These are phyloP conservation scores for Beauveria varroae DNA, from an alignment of 2,329 filamentous ascomycete genomes.

Conservation along the genomic window DNA sequence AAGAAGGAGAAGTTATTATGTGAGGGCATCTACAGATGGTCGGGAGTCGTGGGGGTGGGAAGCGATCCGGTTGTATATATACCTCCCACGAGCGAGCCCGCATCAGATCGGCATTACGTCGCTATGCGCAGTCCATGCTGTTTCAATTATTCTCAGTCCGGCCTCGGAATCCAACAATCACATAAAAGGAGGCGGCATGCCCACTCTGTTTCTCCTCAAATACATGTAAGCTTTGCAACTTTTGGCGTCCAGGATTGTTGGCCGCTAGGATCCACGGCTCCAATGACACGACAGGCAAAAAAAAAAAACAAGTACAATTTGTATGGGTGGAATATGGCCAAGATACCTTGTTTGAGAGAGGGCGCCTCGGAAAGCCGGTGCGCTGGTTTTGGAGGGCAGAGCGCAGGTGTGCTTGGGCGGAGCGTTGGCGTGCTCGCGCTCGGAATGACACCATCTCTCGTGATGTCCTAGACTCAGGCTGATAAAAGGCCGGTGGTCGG, in stretches of 20 bases:
- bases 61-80: slow-evolving; percentile 14
- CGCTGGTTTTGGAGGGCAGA: background rate
- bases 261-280: slow-evolving; percentile 2
- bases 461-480: background rate
- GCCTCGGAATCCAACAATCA: background rate
- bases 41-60: slow-evolving; percentile 16
- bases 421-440: slow-evolving; percentile 9
- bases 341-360: background rate
- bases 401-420: slow-evolving; percentile 1
- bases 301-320: background rate
- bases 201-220: background rate
- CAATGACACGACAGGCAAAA: background rate
- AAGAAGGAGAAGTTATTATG: background rate
- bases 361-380: slow-evolving; percentile 5
- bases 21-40: slow-evolving; percentile 13
- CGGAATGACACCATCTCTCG: slow-evolving; percentile 9
- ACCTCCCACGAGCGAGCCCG: background rate
- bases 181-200: background rate
- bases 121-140: background rate
- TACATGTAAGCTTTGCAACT: background rate
- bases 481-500: background rate
- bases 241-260: slow-evolving; percentile 6
- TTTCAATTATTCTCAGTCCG: background rate
- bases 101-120: background rate
- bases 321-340: background rate